Base-by-base conservation (phyloP, 129 eudicot species). In the Ambrosia trifida region DNA sequence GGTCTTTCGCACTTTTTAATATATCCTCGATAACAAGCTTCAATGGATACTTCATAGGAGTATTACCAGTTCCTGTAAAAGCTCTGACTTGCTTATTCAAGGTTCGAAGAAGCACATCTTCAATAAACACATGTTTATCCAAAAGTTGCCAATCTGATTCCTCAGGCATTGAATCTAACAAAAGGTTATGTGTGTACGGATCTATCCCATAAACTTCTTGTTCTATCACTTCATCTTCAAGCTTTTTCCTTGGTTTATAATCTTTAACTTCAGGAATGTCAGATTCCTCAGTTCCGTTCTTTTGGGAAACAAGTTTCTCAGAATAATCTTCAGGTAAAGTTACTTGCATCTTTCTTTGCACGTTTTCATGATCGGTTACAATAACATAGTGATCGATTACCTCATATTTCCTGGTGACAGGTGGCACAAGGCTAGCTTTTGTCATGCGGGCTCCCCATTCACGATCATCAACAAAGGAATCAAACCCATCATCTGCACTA, bases 391-490 rank as follows among this genome's bases (percentile, higher is more conserved):
- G 89, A 69, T 94, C 99, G 47, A 94, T 90, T 17, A 94, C 96
- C 74, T 94, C 97, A 56, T 94, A 94, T 74, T 90, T 94, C 60
- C 99, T 82, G 1, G 99, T 94, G 31, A 94, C 99, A 19, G 99
- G 99, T 50, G 99, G 99, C 46, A 94, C 99, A 40, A 94, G 97
- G 72, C 99, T 90, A 9, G 89, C 96, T 77, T 94, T 82, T 3
- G 99, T 94, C 99, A 94, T 94, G 40, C 99, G 99, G 53, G 99
- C 99, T 64, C 99, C 99, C 99, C 99, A 94, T 81, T 94, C 99
- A 36, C 99, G 99, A 13, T 93, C 92, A 41, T 89, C 97, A 7
- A 82, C 76, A 20, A 68, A 78, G 1, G 87, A 64, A 73, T 87
- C 96, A 31, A 84, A 80, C 44, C 87, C 88, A 65, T 89, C 90